Conservation (phyloP, 306 rosid species). For the Arachis stenosperma region DNA sequence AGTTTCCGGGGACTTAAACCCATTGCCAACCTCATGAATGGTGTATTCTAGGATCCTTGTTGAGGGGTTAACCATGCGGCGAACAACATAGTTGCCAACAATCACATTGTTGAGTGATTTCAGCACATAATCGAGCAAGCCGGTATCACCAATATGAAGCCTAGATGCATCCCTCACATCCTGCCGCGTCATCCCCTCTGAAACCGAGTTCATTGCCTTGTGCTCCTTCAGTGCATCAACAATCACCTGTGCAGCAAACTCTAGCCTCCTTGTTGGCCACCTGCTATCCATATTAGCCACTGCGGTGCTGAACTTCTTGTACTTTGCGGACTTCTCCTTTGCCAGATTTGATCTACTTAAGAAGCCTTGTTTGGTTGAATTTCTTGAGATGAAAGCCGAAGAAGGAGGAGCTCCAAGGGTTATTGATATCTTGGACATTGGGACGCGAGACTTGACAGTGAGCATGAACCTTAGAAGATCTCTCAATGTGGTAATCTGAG, state of each 20-base stretch:
- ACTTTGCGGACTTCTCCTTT: slow-evolving; percentile 66
- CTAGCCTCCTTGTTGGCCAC: slow-evolving; percentile 84
- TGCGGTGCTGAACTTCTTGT: slow-evolving; percentile 61
- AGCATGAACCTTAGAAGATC: slow-evolving; percentile 88
- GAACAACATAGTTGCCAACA: slow-evolving; percentile 69
- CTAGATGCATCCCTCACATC: slow-evolving; percentile 88
- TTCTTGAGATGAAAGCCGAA: slow-evolving; percentile 41
- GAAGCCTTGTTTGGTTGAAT: slow-evolving; percentile 40
- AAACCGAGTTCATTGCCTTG: slow-evolving; percentile 50
- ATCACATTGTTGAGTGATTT: slow-evolving; percentile 80
- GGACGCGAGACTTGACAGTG: slow-evolving; percentile 64
- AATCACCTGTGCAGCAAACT: slow-evolving; percentile 81
- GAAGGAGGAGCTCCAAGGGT: slow-evolving; percentile 21
- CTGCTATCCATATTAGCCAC: slow-evolving; percentile 85
- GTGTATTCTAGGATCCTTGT: slow-evolving; percentile 76
- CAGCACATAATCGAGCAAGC: slow-evolving; percentile 82
- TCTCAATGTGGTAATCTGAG: slow-evolving; percentile 61
- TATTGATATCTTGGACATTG: slow-evolving; percentile 50
- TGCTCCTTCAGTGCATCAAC: slow-evolving; percentile 78
- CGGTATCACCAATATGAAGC: slow-evolving; percentile 89
- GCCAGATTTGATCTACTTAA: slow-evolving; percentile 43
- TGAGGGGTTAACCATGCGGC: slow-evolving; percentile 74
- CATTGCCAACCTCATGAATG: slow-evolving; percentile 60
- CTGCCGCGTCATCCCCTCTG: slow-evolving; percentile 84
- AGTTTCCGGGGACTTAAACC: slow-evolving; percentile 43